Conservation (phyloP, 345 rosid species). For the Bretschneidera sinensis region DNA sequence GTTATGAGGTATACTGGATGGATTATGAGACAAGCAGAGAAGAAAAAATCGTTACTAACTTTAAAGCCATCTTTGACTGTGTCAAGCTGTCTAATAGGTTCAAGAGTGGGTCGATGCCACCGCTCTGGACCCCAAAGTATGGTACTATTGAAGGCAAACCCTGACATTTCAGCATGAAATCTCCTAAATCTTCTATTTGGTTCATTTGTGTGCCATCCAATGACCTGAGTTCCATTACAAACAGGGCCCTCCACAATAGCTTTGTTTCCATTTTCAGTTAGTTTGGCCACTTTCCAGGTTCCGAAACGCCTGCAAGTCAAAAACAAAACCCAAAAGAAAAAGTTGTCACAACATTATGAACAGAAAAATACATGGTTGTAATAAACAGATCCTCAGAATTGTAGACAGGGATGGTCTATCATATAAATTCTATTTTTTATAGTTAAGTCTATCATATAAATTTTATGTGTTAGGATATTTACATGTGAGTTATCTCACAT, state of each 20-base stretch:
- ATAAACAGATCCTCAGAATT: no score
- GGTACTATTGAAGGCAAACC: constrained; percentile 69
- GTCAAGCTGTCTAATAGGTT: constrained; percentile 51
- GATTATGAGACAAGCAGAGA: constrained; percentile 1
- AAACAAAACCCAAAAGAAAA: not conserved
- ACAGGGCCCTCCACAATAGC: constrained; percentile 44
- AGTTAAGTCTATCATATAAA: no score
- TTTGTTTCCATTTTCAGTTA: constrained; percentile 25
- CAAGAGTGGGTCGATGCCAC: constrained; percentile 55
- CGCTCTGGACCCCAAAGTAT: constrained; percentile 60
- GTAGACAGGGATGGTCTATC: no score
- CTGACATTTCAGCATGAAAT: constrained; percentile 52
- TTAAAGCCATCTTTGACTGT: constrained; percentile 36
- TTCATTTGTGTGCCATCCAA: constrained; percentile 54
- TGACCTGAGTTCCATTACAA: constrained; percentile 51
- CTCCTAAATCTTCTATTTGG: constrained; percentile 31
- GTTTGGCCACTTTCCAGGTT: constrained; percentile 55
- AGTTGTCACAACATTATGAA: no score
- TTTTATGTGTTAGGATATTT: no score
- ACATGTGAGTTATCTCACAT: no score
- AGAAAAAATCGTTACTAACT: constrained; percentile 27
- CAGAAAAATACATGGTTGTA: no score
- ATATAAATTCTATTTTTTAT: no score
- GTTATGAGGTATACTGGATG: not conserved
- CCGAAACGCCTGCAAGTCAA: constrained; percentile 43